These are phyloP conservation scores for Phytophthora pini DNA, from an alignment of 352 stramenopile species.

Conservation along the genomic window DNA sequence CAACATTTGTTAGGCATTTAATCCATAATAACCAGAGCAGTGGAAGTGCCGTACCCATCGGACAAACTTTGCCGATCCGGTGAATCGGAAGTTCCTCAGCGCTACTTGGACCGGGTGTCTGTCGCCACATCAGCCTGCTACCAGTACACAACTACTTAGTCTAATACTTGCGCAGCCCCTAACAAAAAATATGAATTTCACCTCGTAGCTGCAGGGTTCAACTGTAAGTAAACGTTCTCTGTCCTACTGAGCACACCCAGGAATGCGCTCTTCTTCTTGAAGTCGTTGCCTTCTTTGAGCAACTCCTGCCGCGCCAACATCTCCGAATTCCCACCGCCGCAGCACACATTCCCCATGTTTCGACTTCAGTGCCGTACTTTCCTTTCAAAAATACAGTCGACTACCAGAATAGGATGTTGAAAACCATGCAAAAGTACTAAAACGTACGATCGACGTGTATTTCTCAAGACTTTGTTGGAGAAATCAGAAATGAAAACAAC, in stretches of 20 bases:
- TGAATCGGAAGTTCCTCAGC: constrained; percentile 60
- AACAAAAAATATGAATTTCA: constrained; percentile 9
- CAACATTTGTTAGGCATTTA: not conserved
- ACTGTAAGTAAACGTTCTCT: constrained; percentile 64
- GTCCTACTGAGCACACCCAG: constrained; percentile 67
- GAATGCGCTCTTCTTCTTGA: constrained; percentile 75
- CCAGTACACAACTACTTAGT: not conserved
- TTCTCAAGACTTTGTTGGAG: constrained; percentile 19
- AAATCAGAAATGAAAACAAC: constrained; percentile 9
- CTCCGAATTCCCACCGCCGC: constrained; percentile 59
- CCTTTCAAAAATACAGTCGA: constrained; percentile 25
- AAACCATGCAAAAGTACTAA: constrained; percentile 3
- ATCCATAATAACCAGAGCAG: not conserved
- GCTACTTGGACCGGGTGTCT: constrained; percentile 44
- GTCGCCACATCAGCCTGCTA: constrained; percentile 55
- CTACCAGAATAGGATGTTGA: constrained; percentile 25
- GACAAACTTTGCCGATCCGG: constrained; percentile 61
- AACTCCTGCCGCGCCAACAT: constrained; percentile 64
- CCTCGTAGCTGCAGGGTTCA: constrained; percentile 58
- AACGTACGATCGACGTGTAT: constrained; percentile 8
- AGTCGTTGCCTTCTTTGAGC: constrained; percentile 71
- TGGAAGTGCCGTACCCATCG: constrained; percentile 42
- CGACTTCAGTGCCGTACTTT: constrained; percentile 9
- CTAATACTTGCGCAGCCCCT: not conserved
- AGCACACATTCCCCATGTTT: constrained; percentile 77